Conservation (phyloP, 169 alveolate species). For the Plasmodium yoelii region DNA sequence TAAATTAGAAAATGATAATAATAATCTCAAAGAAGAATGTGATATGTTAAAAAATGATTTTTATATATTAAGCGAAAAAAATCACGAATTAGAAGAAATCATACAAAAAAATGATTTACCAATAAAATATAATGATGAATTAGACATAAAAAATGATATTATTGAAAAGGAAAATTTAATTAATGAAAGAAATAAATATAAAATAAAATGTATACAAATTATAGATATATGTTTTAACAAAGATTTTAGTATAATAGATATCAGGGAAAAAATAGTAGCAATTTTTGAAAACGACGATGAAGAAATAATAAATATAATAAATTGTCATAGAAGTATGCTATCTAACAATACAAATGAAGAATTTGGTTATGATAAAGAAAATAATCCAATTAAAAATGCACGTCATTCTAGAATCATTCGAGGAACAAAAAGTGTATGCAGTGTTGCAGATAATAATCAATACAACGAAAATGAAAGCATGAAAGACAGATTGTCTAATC, state of each 20-base stretch:
- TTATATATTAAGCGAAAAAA: constrained; percentile 37
- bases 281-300: constrained; percentile 70
- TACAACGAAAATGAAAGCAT: background rate
- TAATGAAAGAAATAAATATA: constrained; percentile 40
- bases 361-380: too few relatives aligned
- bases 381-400: too few relatives aligned
- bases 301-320: constrained; percentile 49
- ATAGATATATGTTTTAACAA: constrained; percentile 73
- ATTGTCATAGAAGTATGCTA: constrained; percentile 45
- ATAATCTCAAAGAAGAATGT: constrained; percentile 37
- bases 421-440: background rate
- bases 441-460: background rate
- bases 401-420: background rate
- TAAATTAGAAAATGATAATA: constrained; percentile 57
- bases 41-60: constrained; percentile 50
- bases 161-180: constrained; percentile 47
- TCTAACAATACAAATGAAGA: constrained; percentile 2
- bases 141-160: constrained; percentile 33
- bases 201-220: constrained; percentile 66
- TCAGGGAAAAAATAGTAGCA: constrained; percentile 42
- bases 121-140: constrained; percentile 35
- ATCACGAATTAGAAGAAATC: constrained; percentile 48
- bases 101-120: constrained; percentile 36
- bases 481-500: background rate
- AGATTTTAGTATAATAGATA: constrained; percentile 59